Evolutionary conservation across 2,329 filamentous ascomycete genomes (phyloP), one percentile per base, ranked within the genome.

Genomic region (Exophiala calicioides): DNA sequence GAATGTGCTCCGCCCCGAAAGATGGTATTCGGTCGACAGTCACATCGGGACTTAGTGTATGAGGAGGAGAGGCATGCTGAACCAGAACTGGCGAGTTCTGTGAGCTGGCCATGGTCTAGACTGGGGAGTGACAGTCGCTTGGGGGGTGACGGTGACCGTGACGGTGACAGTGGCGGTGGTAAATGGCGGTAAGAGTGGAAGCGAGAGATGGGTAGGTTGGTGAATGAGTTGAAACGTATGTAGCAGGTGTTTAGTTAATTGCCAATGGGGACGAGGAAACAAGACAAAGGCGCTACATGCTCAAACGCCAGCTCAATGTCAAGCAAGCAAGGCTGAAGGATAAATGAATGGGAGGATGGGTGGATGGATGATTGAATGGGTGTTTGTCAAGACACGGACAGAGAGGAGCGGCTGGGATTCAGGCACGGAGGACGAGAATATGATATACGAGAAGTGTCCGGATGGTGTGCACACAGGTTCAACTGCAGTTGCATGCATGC

Each of bases 61-160:
- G 52, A 34, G 55, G 53, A 41, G 53, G 44, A 38, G 56, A 48
- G 26, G 49, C 35, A 20, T 51, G 43, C 40, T 57, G 53, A 27
- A 57, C 43, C 8, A 58, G 41, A 18, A 58, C 50, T 7, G 56
- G 52, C 19, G 51, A 47, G 32, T 50, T 52, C 32, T 57, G 54
- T 16, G 51, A 52, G 32, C 44, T 52, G 16, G 56, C 49, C 56
- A 58, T 58, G 34, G 23, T 34, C 18, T 20, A 18, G n/a, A 23
- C 13, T 46, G 29, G 29, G 24, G 16, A 19, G 5, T 27, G 13
- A 9, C 15, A 12, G 12, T 5, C 15, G 12, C 9, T 19, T 32
- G 38, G 30, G 13, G 13, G 13, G 34, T 23, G 18, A 21, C 7
- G 19, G 3, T 23, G 10, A 24, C 15, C n/a, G 26, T 29, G 13